Evolutionary conservation across 78 protist genomes (phyloP).

Genomic region (Guillardia theta): DNA sequence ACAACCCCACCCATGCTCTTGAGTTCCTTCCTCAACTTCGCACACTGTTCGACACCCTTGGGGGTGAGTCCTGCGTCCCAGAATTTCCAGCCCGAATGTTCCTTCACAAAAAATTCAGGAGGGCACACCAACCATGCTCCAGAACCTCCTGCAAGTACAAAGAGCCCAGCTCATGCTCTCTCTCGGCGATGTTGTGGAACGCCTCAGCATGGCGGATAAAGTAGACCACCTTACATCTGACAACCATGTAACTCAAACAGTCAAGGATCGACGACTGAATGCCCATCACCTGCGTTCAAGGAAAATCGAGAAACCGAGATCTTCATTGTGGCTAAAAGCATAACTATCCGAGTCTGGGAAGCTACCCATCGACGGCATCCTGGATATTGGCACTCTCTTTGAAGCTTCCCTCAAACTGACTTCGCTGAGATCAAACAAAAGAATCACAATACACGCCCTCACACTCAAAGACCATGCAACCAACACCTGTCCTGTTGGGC

Average conservation of each 20-base stretch:
- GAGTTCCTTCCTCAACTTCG: neutral
- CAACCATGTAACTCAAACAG: neutral
- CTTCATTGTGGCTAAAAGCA: neutral
- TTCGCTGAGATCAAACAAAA: no score
- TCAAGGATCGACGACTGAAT: neutral
- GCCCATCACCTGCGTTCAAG: neutral
- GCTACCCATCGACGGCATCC: neutral
- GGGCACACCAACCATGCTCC: neutral
- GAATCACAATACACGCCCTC: no score
- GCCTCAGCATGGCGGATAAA: slow-evolving; percentile 15
- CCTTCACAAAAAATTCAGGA: neutral
- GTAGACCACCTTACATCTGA: neutral
- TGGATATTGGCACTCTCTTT: neutral
- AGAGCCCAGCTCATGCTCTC: neutral
- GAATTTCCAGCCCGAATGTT: neutral
- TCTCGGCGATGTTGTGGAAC: neutral
- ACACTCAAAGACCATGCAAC: no score
- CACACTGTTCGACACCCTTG: neutral
- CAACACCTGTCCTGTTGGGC: no score
- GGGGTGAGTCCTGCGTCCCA: neutral
- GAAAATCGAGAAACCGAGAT: neutral
- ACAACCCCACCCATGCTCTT: neutral
- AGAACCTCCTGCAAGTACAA: neutral
- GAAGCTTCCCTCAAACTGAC: no score
- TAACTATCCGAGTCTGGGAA: neutral